Evolutionary conservation across 768 basidiomycete species (phyloP), one percentile per base, ranked within the genome.

Genomic region (Mycena albidolilacea): DNA sequence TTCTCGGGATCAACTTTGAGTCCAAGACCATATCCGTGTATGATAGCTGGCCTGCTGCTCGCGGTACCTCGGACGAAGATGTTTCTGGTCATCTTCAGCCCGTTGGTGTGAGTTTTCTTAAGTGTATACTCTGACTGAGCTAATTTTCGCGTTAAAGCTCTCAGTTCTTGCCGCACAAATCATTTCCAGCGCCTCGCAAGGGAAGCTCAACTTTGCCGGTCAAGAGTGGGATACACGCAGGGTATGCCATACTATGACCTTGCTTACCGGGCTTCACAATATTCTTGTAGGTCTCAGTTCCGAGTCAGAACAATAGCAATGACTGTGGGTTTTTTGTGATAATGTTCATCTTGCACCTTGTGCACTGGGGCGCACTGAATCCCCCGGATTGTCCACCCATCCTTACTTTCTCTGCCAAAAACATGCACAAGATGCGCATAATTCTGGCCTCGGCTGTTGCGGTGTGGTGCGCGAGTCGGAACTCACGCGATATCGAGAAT

Each of bases 261-360:
- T n/a, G n/a, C n/a, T n/a, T n/a, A n/a, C n/a, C n/a, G n/a, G n/a
- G n/a, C n/a, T n/a, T n/a, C n/a, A n/a, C n/a, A n/a, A n/a, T n/a
- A 19, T 55, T 38, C 19, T 37, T 41, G 0, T n/a, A 68, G 67
- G 38, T 39, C 17, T 19, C 9, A 4, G 46, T 61, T 5, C 67
- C 67, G 12, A 5, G 9, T 1, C 67, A 68, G 15, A 12, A 23
- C 57, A 61, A 61, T 39, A 38, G 3, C 30, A 35, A 60, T 9
- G 67, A 68, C 39, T 68, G 67, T 15, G 67, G 67, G 0, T n/a
- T 68, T 68, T 68, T 23, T 48, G n/a, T 39, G 5, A 35, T 68
- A 7, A 61, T 61, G 57, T 43, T 48, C 2, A n/a, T 17, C 1
- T 21, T 68, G 11, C 67, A 68, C 11, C 46, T 68, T 35, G 12